Evolutionary conservation across 768 basidiomycete species (phyloP).

Genomic region (Phaeotremella fagi): DNA sequence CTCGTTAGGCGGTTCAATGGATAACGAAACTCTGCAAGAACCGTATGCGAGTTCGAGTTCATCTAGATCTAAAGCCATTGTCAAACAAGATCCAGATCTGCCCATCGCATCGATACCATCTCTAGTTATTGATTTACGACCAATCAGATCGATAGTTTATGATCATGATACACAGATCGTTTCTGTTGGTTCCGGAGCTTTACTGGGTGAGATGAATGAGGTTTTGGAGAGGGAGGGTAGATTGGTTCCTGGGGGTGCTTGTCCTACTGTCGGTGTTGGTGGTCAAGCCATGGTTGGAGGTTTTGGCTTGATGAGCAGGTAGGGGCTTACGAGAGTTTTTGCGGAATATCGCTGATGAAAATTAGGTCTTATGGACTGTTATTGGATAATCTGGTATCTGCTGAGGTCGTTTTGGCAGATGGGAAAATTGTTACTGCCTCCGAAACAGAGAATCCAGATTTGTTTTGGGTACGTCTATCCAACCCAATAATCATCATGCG

Average conservation of each 20-base stretch:
- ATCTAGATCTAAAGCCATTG: not conserved
- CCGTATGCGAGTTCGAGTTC: not conserved
- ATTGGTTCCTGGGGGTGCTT: constrained; percentile 10
- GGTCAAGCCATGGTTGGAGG: constrained; percentile 15
- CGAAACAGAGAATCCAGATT: constrained; percentile 5
- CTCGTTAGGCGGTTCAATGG: constrained; percentile 8
- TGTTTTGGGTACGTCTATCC: constrained; percentile 12
- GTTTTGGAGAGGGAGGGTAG: constrained; percentile 8
- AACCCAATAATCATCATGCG: not conserved
- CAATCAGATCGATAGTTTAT: constrained; percentile 4
- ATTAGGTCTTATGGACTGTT: constrained; percentile 2
- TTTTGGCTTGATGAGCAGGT: constrained; percentile 10
- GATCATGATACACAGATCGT: constrained; percentile 2
- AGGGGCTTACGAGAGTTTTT: not conserved
- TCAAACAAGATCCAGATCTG: not conserved
- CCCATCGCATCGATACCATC: constrained; percentile 5
- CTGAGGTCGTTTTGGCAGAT: constrained; percentile 14
- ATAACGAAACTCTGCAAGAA: not conserved
- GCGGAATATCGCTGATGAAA: not conserved
- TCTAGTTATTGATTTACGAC: constrained; percentile 10
- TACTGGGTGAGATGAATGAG: constrained; percentile 11
- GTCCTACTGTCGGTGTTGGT: constrained; percentile 25
- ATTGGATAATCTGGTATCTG: constrained; percentile 7
- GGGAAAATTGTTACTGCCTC: constrained; percentile 8
- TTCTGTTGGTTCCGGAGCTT: constrained; percentile 6